These are phyloP conservation scores for Mortierella sp. DNA, from an alignment of 371 early-diverging fungal species.

Conservation along the genomic window DNA sequence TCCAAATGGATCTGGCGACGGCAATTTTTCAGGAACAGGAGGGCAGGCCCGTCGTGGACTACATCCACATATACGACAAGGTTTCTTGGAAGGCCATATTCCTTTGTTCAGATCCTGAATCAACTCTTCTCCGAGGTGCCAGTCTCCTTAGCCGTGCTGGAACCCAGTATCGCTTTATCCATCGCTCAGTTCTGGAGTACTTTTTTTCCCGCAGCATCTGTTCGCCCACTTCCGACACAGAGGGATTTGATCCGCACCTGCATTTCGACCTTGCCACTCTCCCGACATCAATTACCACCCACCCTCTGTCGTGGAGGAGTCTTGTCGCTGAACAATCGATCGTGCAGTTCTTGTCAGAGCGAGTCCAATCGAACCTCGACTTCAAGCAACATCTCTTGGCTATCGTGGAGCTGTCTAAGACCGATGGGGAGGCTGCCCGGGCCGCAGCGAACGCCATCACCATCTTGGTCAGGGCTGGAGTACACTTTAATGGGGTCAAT, in stretches of 20 bases:
- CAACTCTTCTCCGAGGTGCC: not conserved
- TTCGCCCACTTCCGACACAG: not conserved
- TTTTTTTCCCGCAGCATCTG: not conserved
- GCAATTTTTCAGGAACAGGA: slow-evolving; percentile 4
- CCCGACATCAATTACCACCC: not conserved
- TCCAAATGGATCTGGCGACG: not conserved
- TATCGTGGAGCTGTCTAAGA: slow-evolving; percentile 12
- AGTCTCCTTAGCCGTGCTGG: not conserved
- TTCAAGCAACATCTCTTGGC: slow-evolving; percentile 11
- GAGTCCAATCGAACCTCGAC: not conserved
- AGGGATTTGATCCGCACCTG: not conserved
- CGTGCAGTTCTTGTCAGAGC: slow-evolving; percentile 12
- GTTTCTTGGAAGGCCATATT: slow-evolving; percentile 5
- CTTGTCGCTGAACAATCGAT: slow-evolving; percentile 10
- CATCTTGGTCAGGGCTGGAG: slow-evolving; percentile 16
- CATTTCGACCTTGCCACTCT: not conserved
- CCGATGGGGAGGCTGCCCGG: not conserved
- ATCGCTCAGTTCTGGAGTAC: slow-evolving; percentile 15
- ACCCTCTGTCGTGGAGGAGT: not conserved
- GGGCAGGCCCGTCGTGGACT: not conserved
- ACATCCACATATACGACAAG: not conserved
- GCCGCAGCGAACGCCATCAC: slow-evolving; percentile 29
- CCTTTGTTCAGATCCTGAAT: not conserved
- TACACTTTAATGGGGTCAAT: slow-evolving; percentile 5
- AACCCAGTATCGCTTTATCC: slow-evolving; percentile 10